These are phyloP conservation scores for Debaryomyces tyrocola DNA, from an alignment of 805 yeast genomes.

Conservation along the genomic window DNA sequence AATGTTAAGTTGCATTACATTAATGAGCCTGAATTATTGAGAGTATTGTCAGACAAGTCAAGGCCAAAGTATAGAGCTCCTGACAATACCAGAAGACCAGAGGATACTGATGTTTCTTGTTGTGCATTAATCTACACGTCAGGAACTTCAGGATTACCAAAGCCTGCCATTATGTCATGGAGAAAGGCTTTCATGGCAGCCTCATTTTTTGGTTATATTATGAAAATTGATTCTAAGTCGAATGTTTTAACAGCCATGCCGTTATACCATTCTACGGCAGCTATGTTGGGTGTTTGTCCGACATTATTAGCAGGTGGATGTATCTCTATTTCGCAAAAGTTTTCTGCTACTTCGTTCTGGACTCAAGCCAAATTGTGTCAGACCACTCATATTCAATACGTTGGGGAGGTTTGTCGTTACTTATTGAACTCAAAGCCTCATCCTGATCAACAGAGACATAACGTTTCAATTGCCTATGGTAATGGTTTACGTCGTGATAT, in stretches of 20 bases:
- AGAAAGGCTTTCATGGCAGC: slow-evolving; percentile 76
- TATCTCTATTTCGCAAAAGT: slow-evolving; percentile 74
- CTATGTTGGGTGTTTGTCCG: slow-evolving; percentile 80
- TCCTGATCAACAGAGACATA: slow-evolving; percentile 64
- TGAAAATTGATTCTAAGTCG: slow-evolving; percentile 54
- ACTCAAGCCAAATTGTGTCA: slow-evolving; percentile 70
- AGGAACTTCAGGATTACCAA: slow-evolving; percentile 94
- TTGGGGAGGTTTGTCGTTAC: slow-evolving; percentile 93
- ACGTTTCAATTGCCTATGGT: slow-evolving; percentile 74
- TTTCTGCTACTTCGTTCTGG: slow-evolving; percentile 86
- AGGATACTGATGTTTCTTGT: slow-evolving; percentile 58
- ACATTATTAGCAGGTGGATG: slow-evolving; percentile 65
- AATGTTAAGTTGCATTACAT: slow-evolving; percentile 45
- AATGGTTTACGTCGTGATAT: slow-evolving; percentile 89
- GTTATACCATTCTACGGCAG: slow-evolving; percentile 90
- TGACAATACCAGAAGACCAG: slow-evolving; percentile 57
- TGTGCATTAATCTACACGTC: slow-evolving; percentile 83
- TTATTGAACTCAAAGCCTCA: slow-evolving; percentile 64
- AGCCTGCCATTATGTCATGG: slow-evolving; percentile 93
- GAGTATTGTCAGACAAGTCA: slow-evolving; percentile 37
- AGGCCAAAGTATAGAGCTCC: slow-evolving; percentile 55
- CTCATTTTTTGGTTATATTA: slow-evolving; percentile 64
- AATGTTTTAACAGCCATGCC: slow-evolving; percentile 92
- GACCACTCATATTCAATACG: slow-evolving; percentile 87
- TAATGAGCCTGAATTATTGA: slow-evolving; percentile 50